A percentile compares a stretch with the other conserved stretches of the same genome.
phyloP scores from a whole-genome alignment of 1,284 basidiomycete genomes.

The Retiboletus flavoniger region DNA sequence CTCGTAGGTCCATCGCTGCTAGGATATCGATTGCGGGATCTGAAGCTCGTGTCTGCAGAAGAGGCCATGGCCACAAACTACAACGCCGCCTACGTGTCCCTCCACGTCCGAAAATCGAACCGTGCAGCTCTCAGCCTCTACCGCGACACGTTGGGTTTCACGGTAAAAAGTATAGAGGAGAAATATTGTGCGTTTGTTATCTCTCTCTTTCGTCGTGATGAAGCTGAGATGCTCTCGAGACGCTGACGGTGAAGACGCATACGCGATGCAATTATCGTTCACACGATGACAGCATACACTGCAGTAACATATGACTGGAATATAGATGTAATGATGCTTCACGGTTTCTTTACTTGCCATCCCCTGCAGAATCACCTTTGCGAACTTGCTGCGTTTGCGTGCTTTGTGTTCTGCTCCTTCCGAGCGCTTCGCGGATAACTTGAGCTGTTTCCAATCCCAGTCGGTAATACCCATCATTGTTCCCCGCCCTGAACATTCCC shows the following conservation, averaged over 20 bases:
- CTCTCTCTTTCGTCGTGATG: background rate
- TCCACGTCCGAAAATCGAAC: conserved; percentile 93
- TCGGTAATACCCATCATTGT: conserved; percentile 90
- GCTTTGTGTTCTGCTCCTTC: conserved; percentile 9
- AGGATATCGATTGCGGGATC: background rate
- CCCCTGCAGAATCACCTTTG: background rate
- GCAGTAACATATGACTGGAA: conserved; percentile 5
- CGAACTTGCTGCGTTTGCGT: background rate
- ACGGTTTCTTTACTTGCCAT: conserved; percentile 1
- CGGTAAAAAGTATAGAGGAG: conserved; percentile 82
- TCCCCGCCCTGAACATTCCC: conserved; percentile 80
- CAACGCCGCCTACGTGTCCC: conserved; percentile 80
- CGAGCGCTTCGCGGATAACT: conserved; percentile 56
- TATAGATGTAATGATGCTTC: conserved; percentile 7
- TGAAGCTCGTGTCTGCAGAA: conserved; percentile 49
- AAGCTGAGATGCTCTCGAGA: conserved; percentile 46
- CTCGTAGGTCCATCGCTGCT: conserved; percentile 58
- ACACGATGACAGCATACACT: conserved; percentile 32
- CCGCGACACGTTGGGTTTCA: conserved; percentile 86
- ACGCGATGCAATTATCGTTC: conserved; percentile 77
- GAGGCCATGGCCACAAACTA: conserved; percentile 90
- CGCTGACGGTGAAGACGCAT: conserved; percentile 91
- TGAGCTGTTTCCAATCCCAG: conserved; percentile 70
- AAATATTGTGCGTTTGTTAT: conserved; percentile 70
- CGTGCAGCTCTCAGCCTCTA: conserved; percentile 87